Conservation (phyloP, 805 yeast species). For the Cyberlindnera subsufficiens region DNA sequence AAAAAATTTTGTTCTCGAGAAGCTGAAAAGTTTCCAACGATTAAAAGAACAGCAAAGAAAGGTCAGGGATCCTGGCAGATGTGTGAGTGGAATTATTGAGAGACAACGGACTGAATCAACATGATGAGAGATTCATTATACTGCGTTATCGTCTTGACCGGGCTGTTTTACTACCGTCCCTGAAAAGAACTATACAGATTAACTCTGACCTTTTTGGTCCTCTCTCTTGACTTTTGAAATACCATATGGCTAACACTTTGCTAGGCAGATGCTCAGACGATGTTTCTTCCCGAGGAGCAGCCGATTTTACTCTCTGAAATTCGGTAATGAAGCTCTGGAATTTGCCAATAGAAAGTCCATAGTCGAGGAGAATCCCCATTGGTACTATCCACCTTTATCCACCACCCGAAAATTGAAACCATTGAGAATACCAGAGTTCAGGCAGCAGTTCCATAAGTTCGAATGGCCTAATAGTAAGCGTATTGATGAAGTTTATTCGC, state of each 20-base stretch:
- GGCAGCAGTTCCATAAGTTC: constrained; percentile 22
- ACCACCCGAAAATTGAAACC: constrained; percentile 12
- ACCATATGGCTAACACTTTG: not conserved
- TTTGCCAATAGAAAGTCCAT: constrained; percentile 20
- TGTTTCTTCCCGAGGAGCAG: not conserved
- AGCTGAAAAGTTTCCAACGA: too few relatives aligned
- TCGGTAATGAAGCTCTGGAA: constrained; percentile 17
- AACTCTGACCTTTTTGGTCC: constrained; percentile 1
- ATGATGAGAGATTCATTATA: constrained; percentile 22
- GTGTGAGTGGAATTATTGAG: not conserved
- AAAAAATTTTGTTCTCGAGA: too few relatives aligned
- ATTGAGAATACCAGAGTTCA: constrained; percentile 36
- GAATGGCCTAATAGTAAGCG: constrained; percentile 21
- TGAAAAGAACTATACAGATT: constrained; percentile 21
- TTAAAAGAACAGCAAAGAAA: too few relatives aligned
- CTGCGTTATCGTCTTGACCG: constrained; percentile 30
- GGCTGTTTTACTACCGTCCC: constrained; percentile 26
- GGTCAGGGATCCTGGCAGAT: not conserved
- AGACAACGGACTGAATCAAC: not conserved
- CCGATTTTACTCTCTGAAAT: constrained; percentile 7
- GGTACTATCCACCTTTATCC: constrained; percentile 22
- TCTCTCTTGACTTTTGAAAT: not conserved
- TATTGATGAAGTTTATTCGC: constrained; percentile 18
- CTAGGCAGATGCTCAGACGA: constrained; percentile 1
- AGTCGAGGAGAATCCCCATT: constrained; percentile 8